These are phyloP conservation scores for Cylindrotheca closterium DNA, from an alignment of 108 stramenopile genomes.

Conservation along the genomic window DNA sequence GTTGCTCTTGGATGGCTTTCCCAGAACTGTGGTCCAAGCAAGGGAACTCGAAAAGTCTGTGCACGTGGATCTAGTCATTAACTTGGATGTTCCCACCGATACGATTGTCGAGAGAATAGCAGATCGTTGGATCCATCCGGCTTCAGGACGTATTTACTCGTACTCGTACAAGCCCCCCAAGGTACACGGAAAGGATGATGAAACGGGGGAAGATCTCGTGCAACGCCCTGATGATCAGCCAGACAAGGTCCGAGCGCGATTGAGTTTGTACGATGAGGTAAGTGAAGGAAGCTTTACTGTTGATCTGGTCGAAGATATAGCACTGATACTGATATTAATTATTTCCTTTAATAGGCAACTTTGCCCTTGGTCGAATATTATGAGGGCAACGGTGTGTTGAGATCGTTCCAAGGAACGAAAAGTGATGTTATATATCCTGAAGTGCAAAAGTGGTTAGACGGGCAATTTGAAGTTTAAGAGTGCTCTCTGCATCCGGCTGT, in stretches of 20 bases:
- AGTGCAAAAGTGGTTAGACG: constrained; percentile 76
- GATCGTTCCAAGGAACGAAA: constrained; percentile 85
- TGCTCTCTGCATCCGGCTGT: too few species aligned
- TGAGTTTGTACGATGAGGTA: constrained; percentile 86
- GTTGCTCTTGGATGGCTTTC: constrained; percentile 95
- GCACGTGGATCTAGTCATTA: constrained; percentile 88
- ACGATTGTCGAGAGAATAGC: constrained; percentile 93
- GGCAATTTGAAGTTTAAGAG: constrained; percentile 15
- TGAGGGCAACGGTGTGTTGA: constrained; percentile 71
- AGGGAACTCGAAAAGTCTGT: constrained; percentile 78
- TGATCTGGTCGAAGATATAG: not conserved
- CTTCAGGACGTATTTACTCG: constrained; percentile 92
- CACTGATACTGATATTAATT: constrained; percentile 1
- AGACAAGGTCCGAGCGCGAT: constrained; percentile 78
- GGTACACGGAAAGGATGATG: constrained; percentile 81
- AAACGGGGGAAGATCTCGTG: constrained; percentile 92
- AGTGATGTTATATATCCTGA: constrained; percentile 94
- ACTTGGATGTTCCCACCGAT: constrained; percentile 92
- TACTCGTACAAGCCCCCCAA: constrained; percentile 97
- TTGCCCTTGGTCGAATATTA: constrained; percentile 89
- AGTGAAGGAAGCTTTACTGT: constrained; percentile 10
- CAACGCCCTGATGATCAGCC: constrained; percentile 97
- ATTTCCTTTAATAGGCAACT: constrained; percentile 45
- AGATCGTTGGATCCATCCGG: constrained; percentile 94
- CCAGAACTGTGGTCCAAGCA: constrained; percentile 94